Evolutionary conservation across 2,329 filamentous ascomycete species (phyloP).

Genomic region (Aschersonia sp.): DNA sequence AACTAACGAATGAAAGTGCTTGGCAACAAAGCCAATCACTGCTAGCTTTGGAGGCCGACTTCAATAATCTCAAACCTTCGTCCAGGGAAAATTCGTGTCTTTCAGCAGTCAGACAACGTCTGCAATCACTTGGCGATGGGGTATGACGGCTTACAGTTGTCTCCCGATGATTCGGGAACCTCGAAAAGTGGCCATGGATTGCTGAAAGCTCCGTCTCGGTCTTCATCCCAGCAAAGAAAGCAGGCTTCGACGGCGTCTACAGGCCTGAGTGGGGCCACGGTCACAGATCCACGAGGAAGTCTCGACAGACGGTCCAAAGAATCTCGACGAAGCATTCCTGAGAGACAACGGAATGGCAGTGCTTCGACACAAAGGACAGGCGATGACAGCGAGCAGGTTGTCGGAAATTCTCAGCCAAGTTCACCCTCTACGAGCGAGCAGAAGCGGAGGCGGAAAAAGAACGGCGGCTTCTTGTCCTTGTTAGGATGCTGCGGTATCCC

Average conservation of each 20-base stretch:
- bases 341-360: slow-evolving; percentile 50
- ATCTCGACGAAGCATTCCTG: slow-evolving; percentile 49
- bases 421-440: slow-evolving; percentile 33
- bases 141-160: slow-evolving; percentile 26
- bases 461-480: slow-evolving; percentile 41
- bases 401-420: slow-evolving; percentile 34
- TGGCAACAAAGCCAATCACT: not conserved
- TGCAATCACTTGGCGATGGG: slow-evolving; percentile 21
- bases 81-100: not conserved
- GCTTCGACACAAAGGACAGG: slow-evolving; percentile 49
- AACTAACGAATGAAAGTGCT: too few species aligned
- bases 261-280: slow-evolving; percentile 44
- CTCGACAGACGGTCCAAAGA: slow-evolving; percentile 51
- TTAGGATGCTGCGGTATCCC: slow-evolving; percentile 54
- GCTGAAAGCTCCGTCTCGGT: slow-evolving; percentile 45
- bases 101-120: slow-evolving; percentile 14
- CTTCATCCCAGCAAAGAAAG: slow-evolving; percentile 43
- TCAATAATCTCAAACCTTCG: not conserved
- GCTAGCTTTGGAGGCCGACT: not conserved
- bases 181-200: slow-evolving; percentile 36
- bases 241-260: slow-evolving; percentile 45
- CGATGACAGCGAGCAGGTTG: slow-evolving; percentile 35
- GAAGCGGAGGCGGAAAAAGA: slow-evolving; percentile 42
- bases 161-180: slow-evolving; percentile 25
- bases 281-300: slow-evolving; percentile 44